Conservation (phyloP, 108 stramenopile genomes). For the Discostella pseudostelligera region DNA sequence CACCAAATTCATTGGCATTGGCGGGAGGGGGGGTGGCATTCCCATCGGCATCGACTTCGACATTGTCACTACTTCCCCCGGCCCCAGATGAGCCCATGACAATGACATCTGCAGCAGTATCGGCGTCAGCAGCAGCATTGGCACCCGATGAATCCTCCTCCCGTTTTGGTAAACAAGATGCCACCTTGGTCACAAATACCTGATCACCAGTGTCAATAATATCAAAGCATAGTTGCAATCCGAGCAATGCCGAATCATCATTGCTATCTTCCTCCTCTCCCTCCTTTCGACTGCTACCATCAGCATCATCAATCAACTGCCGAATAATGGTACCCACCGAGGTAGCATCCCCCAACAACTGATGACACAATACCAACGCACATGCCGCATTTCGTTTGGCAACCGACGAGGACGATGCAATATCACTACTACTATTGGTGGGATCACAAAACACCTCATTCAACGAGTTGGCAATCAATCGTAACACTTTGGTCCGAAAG, state of each 20-base stretch:
- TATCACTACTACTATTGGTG: not conserved
- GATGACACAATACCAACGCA: slow-evolving; percentile 72
- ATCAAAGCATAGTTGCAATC: slow-evolving; percentile 96
- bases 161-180: slow-evolving; percentile 37
- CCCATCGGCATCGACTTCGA: slow-evolving; percentile 27
- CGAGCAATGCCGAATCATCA: slow-evolving; percentile 79
- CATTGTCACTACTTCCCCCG: slow-evolving; percentile 11
- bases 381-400: slow-evolving; percentile 44
- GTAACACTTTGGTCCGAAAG: slow-evolving; percentile 74
- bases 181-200: slow-evolving; percentile 82
- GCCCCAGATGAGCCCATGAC: not conserved
- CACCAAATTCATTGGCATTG: slow-evolving; percentile 1
- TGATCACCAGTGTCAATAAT: slow-evolving; percentile 93
- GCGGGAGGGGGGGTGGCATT: slow-evolving; percentile 15
- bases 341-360: slow-evolving; percentile 67
- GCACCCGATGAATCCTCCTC: not conserved
- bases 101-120: not conserved
- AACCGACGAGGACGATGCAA: not conserved
- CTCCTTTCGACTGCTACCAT: too few species aligned
- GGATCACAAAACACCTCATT: not conserved
- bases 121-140: not conserved
- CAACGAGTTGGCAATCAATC: slow-evolving; percentile 63
- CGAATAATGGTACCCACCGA: slow-evolving; percentile 70
- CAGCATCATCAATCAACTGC: slow-evolving; percentile 53
- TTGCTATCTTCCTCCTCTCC: slow-evolving; percentile 18